A percentile compares a stretch with the other conserved stretches of the same genome.
Conservation (phyloP, 345 rosid species). For the Acer campestre region DNA sequence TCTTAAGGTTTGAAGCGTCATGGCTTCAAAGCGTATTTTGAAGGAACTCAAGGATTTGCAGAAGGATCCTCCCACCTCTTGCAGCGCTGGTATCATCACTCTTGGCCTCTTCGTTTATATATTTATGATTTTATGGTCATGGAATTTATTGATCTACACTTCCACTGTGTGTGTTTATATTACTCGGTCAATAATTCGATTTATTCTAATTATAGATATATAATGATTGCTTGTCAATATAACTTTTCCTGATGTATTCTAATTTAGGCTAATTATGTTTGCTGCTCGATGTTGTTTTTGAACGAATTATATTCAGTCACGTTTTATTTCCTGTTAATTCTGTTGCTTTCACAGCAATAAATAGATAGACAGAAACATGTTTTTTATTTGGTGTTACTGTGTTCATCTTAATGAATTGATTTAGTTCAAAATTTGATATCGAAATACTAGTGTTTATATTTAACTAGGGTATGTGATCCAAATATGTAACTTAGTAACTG, state of each 20-base stretch:
- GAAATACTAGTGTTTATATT: neutral
- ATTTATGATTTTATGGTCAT: neutral
- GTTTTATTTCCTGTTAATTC: neutral
- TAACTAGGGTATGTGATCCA: neutral
- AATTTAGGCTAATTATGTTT: neutral
- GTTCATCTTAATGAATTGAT: too few species aligned
- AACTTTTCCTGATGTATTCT: neutral
- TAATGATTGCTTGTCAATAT: neutral
- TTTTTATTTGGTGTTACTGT: neutral
- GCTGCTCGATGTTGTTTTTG: neutral
- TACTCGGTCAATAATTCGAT: neutral
- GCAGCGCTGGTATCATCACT: constrained; percentile 44
- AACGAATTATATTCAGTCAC: neutral
- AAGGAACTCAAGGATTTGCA: constrained; percentile 54
- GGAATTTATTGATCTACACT: neutral
- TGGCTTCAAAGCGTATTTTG: constrained; percentile 55
- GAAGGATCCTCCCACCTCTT: constrained; percentile 52
- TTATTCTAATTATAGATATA: neutral
- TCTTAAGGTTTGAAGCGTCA: constrained; percentile 16
- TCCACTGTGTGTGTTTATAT: neutral
- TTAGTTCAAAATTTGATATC: neutral
- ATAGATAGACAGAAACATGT: neutral
- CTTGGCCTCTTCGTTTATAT: neutral
- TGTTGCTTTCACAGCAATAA: neutral
- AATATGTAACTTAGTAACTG: neutral